These are phyloP conservation scores for Trametopsis cervina DNA, from an alignment of 768 basidiomycete genomes.

Conservation along the genomic window DNA sequence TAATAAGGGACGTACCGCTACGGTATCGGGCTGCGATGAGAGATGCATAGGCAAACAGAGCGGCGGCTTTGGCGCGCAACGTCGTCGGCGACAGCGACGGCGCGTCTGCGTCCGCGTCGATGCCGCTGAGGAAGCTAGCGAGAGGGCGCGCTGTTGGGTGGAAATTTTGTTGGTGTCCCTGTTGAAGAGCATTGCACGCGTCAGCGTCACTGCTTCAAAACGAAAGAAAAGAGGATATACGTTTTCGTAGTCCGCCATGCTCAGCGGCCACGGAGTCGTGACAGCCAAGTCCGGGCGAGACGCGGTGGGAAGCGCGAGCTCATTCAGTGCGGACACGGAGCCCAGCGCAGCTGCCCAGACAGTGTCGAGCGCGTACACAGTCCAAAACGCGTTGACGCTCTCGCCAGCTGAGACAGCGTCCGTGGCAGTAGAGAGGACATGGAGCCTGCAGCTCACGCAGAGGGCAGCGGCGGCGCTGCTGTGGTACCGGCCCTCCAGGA, in stretches of 20 bases:
- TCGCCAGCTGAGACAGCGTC: constrained; percentile 21
- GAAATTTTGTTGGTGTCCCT: neutral
- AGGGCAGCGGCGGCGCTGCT: constrained; percentile 24
- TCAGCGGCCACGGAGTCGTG: constrained; percentile 23
- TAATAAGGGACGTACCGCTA: constrained; percentile 15
- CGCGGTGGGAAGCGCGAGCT: neutral
- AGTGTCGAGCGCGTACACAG: constrained; percentile 19
- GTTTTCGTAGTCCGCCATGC: constrained; percentile 16
- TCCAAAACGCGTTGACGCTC: constrained; percentile 23
- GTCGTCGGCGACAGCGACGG: constrained; percentile 14
- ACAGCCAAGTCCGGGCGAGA: neutral
- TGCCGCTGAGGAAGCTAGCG: constrained; percentile 8
- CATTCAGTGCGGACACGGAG: constrained; percentile 6
- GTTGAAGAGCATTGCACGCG: neutral
- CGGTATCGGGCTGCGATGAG: constrained; percentile 13
- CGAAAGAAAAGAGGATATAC: constrained; percentile 6
- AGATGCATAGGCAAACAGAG: constrained; percentile 16
- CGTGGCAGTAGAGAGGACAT: constrained; percentile 13
- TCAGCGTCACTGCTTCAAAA: no score
- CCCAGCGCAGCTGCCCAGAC: constrained; percentile 19
- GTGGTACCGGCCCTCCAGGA: constrained; percentile 26
- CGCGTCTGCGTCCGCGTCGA: constrained; percentile 7
- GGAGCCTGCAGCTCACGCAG: constrained; percentile 21
- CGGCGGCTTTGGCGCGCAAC: constrained; percentile 17
- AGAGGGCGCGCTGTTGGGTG: constrained; percentile 7